These are phyloP conservation scores for Plasmodium yoelii DNA, from an alignment of 169 alveolate species.

Conservation along the genomic window DNA sequence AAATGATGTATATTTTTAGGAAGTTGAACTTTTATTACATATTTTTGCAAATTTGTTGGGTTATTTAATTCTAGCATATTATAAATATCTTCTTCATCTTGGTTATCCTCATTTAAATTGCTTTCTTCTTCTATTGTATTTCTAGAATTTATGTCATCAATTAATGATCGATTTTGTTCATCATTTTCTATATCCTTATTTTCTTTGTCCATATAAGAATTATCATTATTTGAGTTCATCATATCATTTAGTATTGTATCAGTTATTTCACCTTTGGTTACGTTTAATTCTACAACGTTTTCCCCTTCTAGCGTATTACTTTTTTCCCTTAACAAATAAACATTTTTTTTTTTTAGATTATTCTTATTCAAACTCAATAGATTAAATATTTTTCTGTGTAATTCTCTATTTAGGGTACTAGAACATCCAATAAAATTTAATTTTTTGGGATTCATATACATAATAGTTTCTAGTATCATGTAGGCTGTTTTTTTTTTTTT, in stretches of 20 bases:
- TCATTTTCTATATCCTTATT: neutral
- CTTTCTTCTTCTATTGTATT: neutral
- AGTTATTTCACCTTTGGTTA: neutral
- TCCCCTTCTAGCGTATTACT: neutral
- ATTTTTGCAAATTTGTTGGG: slow-evolving; percentile 39
- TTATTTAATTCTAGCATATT: neutral
- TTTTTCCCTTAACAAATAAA: slow-evolving; percentile 55
- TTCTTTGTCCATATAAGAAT: neutral
- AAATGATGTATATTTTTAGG: slow-evolving; percentile 55
- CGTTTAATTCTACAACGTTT: neutral
- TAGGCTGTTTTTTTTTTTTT: slow-evolving; percentile 67
- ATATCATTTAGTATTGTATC: neutral
- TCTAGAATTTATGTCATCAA: neutral
- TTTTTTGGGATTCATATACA: slow-evolving; percentile 67
- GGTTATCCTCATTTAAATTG: neutral
- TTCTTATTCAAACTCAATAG: slow-evolving; percentile 31
- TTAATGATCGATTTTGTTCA: neutral
- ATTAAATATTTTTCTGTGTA: slow-evolving; percentile 63
- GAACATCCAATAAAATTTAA: slow-evolving; percentile 71
- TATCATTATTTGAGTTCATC: neutral
- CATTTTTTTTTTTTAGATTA: slow-evolving; percentile 47
- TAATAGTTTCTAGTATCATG: slow-evolving; percentile 56
- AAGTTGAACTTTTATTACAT: slow-evolving; percentile 54
- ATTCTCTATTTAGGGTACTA: slow-evolving; percentile 70
- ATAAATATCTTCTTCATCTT: slow-evolving; percentile 7